Base-by-base conservation (phyloP, 2,329 filamentous ascomycete species). In the Mycocentrospora acerina region DNA sequence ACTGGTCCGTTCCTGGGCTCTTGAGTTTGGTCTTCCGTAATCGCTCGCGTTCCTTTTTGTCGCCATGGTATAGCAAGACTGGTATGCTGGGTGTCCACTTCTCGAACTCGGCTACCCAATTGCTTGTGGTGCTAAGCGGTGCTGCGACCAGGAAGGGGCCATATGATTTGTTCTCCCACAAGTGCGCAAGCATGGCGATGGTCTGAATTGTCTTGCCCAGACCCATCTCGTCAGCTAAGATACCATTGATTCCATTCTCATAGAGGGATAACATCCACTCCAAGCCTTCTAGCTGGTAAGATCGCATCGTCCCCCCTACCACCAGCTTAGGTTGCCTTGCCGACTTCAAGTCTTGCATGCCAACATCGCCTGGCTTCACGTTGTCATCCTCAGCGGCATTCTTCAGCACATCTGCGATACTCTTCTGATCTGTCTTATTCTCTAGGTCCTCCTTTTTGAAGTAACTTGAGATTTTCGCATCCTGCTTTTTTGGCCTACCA, bases 71-170 rank as follows among this genome's bases (percentile, higher is more conserved):
- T 51, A 97, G 79, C 33, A 95, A 75, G 0, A 93, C 90, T 0
- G 91, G 90, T 26, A 97, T 91, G 2, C 78, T 79, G 0, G 93
- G 93, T 0, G 89, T 88, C 90, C 90, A 98, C 54, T 85, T 86
- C 24, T 83, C 77, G 53, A 97, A 96, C 59, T 98, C 93, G 28
- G 93, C 87, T 28, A 95, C 84, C 93, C 93, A 98, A 62, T 97
- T 98, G 26, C 86, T 90, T 0, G 96, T 78, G 0, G 93, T 97
- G 59, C 90, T 96, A 4, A 97, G 69, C 0, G 93, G 93, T 0
- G 90, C 90, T 6, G 93, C 85, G 36, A 98, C 89, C 15, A 98
- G 70, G 59, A 96, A 95, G 0, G 93, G 93, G 0, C 93, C 93
- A 2, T 93, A 90, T 6, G 83, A 79, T 32, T 91, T 88, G 51